Conservation (phyloP, 345 rosid genomes). For the Cardamine resedifolia region DNA sequence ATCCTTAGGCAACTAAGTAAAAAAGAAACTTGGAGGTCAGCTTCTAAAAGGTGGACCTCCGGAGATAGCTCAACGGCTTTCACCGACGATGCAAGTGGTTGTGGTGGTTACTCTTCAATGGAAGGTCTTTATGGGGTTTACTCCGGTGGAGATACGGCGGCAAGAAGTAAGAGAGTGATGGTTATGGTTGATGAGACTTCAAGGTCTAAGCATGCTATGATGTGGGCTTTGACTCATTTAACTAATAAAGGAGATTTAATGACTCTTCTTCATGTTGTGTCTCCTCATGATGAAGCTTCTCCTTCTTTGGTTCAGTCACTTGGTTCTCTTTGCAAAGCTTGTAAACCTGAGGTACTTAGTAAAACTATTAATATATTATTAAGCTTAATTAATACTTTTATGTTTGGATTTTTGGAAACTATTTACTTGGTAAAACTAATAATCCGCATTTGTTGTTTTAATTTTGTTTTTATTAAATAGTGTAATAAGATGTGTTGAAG, state of each 20-base stretch:
- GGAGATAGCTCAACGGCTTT: slow-evolving; percentile 40
- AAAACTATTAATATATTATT: no score
- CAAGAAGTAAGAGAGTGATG: slow-evolving; percentile 80
- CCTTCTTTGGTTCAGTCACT: slow-evolving; percentile 67
- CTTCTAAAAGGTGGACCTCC: slow-evolving; percentile 57
- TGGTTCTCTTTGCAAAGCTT: slow-evolving; percentile 89
- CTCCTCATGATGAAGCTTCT: slow-evolving; percentile 38
- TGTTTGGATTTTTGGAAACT: not conserved
- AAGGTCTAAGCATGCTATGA: slow-evolving; percentile 87
- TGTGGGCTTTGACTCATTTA: slow-evolving; percentile 95
- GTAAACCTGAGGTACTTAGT: slow-evolving; percentile 82
- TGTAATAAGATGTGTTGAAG: slow-evolving; percentile 40
- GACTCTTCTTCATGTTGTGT: slow-evolving; percentile 66
- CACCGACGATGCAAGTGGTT: slow-evolving; percentile 12
- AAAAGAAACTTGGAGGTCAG: slow-evolving; percentile 59
- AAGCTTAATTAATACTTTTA: not conserved
- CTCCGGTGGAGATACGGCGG: slow-evolving; percentile 41
- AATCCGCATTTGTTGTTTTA: not conserved
- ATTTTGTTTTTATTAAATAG: not conserved
- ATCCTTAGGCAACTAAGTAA: slow-evolving; percentile 60
- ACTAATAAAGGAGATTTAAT: slow-evolving; percentile 77
- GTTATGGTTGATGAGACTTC: slow-evolving; percentile 81
- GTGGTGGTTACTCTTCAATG: slow-evolving; percentile 47
- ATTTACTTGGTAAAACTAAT: not conserved
- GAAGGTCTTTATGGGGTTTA: slow-evolving; percentile 47